Base-by-base conservation (phyloP, 306 rosid genomes). In the Arachis hypogaea region DNA sequence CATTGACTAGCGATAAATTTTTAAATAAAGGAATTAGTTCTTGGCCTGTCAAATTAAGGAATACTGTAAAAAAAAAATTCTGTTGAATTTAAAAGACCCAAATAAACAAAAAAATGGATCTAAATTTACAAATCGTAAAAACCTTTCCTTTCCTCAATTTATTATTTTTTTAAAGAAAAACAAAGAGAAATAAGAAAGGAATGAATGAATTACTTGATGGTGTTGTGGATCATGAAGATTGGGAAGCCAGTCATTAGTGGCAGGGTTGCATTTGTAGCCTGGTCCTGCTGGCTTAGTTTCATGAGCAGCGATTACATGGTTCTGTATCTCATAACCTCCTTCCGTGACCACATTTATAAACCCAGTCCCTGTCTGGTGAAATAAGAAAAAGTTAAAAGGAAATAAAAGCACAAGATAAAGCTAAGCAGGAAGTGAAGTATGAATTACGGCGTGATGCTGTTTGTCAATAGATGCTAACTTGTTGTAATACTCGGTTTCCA, bases 221-320 rank as follows among this genome's bases (percentile, higher is more conserved):
- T 78, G 56, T 52, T 33, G 38, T 33, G 1, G 38, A 33, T 70
- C 83, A 71, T 82, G 80, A 52, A 38, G 42, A 16, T 44, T 79
- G 0, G 97, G 96, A 79, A 84, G 77, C 97, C 97, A 92, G 12
- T 92, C 97, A 57, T 92, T 92, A 2, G 91, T 92, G 43, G 97
- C 97, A 5, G 96, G 97, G 72, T 92, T 92, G 78, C 97, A 77
- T 83, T 76, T 86, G 68, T 68, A 71, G 60, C 46, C 83, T 16
- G 11, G 3, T 28, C n/a, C 22, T 22, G 22, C 22, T 40, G 22
- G 10, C 6, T 59, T 75, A 36, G 38, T 65, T 68, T 77, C 81
- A 59, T 41, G 51, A 4, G 11, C 78, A 59, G 50, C 75, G 38
- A 46, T 80, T 33, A 33, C 3, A 14, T 78, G 63, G 42, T 42